These are phyloP conservation scores for Pseudofabraea citricarpa DNA, from an alignment of 2,329 filamentous ascomycete species.

Conservation along the genomic window DNA sequence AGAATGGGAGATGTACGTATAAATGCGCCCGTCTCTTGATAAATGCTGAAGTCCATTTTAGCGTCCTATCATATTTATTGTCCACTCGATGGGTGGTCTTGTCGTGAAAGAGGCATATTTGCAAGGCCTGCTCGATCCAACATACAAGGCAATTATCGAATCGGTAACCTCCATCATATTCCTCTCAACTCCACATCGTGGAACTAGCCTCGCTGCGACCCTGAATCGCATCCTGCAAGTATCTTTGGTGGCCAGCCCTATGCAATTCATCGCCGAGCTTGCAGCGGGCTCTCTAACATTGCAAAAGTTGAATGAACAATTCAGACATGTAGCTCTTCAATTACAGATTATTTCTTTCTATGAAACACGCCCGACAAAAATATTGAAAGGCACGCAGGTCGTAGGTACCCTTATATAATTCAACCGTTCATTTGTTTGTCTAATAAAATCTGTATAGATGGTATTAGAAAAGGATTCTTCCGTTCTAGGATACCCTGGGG, in stretches of 20 bases:
- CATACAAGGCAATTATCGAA: neutral
- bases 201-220: neutral
- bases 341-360: constrained; percentile 40
- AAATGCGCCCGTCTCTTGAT: neutral
- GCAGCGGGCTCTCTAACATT: constrained; percentile 29
- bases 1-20: constrained; percentile 15
- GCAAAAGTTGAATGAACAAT: constrained; percentile 37
- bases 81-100: constrained; percentile 40
- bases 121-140: neutral
- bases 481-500: constrained; percentile 20
- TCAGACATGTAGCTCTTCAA: constrained; percentile 31
- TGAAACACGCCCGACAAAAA: constrained; percentile 31
- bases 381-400: constrained; percentile 14
- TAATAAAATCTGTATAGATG: constrained; percentile 9
- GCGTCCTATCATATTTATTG: constrained; percentile 34
- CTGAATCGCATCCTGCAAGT: neutral
- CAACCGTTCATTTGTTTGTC: neutral
- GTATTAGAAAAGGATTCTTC: constrained; percentile 21
- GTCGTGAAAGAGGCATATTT: constrained; percentile 21
- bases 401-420: neutral
- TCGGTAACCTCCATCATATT: neutral
- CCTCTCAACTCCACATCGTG: constrained; percentile 1
- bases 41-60: neutral
- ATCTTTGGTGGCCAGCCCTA: constrained; percentile 7
- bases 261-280: constrained; percentile 35